Conservation (phyloP, 345 rosid genomes). For the Passiflora organensis region DNA sequence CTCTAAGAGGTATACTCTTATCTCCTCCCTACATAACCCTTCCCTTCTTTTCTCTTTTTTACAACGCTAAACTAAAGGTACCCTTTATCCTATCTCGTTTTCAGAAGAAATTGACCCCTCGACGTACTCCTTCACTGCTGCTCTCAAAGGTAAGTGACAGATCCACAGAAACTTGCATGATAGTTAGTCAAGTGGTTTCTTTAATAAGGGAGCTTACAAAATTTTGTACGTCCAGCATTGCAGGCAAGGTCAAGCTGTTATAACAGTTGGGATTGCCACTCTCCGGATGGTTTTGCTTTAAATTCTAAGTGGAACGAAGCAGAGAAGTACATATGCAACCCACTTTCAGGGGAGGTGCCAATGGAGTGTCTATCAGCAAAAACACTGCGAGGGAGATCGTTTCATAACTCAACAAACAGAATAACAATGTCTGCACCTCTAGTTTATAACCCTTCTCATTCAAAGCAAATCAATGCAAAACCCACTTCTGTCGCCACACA, state of each 20-base stretch:
- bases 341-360: conserved; percentile 97
- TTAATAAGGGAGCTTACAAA: too few species aligned
- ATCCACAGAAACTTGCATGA: too few species aligned
- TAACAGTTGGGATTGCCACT: conserved; percentile 53
- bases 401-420: conserved; percentile 38
- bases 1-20: conserved; percentile 10
- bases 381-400: conserved; percentile 71
- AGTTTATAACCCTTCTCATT: conserved; percentile 34
- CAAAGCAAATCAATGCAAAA: conserved; percentile 29
- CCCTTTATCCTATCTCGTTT: neutral
- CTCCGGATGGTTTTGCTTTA: conserved; percentile 76
- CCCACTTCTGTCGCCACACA: conserved; percentile 20
- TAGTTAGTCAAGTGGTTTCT: too few species aligned
- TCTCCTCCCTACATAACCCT: neutral
- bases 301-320: conserved; percentile 98
- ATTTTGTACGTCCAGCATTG: conserved; percentile 48
- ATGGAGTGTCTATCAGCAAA: conserved; percentile 92
- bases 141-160: conserved; percentile 58
- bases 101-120: conserved; percentile 93
- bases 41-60: neutral
- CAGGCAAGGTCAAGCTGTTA: conserved; percentile 55
- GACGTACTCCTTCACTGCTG: conserved; percentile 81
- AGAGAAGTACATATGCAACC: conserved; percentile 90
- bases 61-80: neutral
- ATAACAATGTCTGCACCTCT: conserved; percentile 84